Evolutionary conservation across 139 green algal species (phyloP), one percentile per base, ranked within the genome.

Genomic region (Chlamydomonas sp.): DNA sequence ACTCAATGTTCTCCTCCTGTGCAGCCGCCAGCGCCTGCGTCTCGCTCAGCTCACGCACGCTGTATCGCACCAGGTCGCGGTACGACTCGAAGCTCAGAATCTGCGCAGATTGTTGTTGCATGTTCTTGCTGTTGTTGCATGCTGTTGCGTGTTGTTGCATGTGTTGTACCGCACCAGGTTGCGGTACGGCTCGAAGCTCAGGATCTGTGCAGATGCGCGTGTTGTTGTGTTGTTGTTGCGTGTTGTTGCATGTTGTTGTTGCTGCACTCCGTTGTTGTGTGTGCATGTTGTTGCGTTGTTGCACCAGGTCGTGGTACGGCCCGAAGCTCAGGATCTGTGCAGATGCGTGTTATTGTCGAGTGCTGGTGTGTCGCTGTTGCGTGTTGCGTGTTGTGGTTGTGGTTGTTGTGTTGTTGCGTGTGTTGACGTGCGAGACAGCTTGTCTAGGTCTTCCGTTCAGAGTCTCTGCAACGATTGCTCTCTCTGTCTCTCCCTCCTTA

Each of bases 271-370:
- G n/a, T n/a, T n/a, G n/a, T n/a, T n/a, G n/a, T n/a, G n/a, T n/a
- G n/a, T n/a, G n/a, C n/a, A n/a, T n/a, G n/a, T n/a, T n/a, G n/a
- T n/a, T n/a, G 50, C 72, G 48, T 28, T 88, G 70, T 49, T 79
- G 84, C 0, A 92, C 75, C 3, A 89, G 76, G 66, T 92, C 87
- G 0, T 86, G 61, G 72, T 78, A 92, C 20, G 65, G 69, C 72
- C 92, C 87, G 72, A 92, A 91, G 0, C 33, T 33, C 35, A 92
- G 70, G 48, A 83, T 73, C 87, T 92, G 79, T n/a, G n/a, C n/a
- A n/a, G n/a, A n/a, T n/a, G n/a, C n/a, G n/a, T n/a, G n/a, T n/a
- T n/a, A n/a, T n/a, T n/a, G n/a, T n/a, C n/a, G n/a, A n/a, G n/a
- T n/a, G n/a, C n/a, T n/a, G n/a, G n/a, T n/a, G n/a, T n/a, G n/a